Percentiles rank a stretch among this genome's conserved stretches.
Conservation (phyloP, 306 rosid species). For the Morella rubra region DNA sequence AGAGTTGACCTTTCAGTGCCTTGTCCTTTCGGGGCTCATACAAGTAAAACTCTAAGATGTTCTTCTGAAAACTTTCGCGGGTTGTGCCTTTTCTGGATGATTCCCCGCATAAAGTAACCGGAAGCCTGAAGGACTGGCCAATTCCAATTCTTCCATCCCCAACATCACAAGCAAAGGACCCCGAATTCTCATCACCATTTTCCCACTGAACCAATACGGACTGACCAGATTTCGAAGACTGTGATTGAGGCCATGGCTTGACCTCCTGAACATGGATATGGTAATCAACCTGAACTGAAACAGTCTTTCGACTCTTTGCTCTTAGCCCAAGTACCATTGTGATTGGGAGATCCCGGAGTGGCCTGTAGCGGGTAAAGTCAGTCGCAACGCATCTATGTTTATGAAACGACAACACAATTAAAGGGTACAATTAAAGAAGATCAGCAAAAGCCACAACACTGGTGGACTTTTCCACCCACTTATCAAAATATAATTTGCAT, state of each 20-base stretch:
- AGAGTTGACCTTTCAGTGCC: slow-evolving; percentile 51
- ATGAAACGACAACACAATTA: slow-evolving; percentile 39
- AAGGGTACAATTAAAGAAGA: slow-evolving; percentile 21
- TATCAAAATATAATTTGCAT: background rate
- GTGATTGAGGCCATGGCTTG: slow-evolving; percentile 76
- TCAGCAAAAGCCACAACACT: background rate
- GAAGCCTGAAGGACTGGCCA: slow-evolving; percentile 56
- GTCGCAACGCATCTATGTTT: slow-evolving; percentile 23
- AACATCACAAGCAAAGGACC: slow-evolving; percentile 39
- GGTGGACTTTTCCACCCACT: background rate
- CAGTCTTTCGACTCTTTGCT: slow-evolving; percentile 57
- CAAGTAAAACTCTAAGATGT: slow-evolving; percentile 59
- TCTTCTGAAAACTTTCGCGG: slow-evolving; percentile 57
- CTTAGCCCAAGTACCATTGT: slow-evolving; percentile 83
- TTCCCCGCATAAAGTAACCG: slow-evolving; percentile 46
- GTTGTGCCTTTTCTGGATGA: slow-evolving; percentile 49
- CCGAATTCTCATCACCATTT: slow-evolving; percentile 56
- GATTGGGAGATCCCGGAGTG: slow-evolving; percentile 11
- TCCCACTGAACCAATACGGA: slow-evolving; percentile 72
- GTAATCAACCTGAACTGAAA: slow-evolving; percentile 52
- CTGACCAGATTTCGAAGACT: slow-evolving; percentile 48
- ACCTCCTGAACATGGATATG: slow-evolving; percentile 62
- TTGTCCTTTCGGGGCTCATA: slow-evolving; percentile 54
- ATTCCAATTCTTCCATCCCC: slow-evolving; percentile 47
- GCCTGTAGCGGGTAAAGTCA: slow-evolving; percentile 22